phyloP scores from a whole-genome alignment of 192 early-diverging fungal species.

The Helicostylum pulchrum region DNA sequence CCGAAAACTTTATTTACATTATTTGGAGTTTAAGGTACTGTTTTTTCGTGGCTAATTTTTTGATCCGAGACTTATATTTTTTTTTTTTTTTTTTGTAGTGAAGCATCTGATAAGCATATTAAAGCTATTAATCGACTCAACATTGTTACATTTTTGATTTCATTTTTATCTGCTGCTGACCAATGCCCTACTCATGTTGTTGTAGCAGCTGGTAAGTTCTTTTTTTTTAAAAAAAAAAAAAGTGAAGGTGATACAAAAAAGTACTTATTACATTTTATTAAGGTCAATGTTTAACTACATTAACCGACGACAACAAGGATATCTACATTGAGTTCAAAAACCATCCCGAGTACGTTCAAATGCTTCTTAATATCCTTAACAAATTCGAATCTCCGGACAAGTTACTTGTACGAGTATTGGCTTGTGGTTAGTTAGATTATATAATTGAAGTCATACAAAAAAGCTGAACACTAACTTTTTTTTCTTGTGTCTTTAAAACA shows the following conservation, averaged over 20 bases:
- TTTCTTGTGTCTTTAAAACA: slow-evolving; percentile 4
- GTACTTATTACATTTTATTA: slow-evolving; percentile 11
- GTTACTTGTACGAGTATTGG: slow-evolving; percentile 63
- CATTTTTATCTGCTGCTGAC: slow-evolving; percentile 57
- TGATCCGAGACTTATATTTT: no score
- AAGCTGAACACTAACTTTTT: background rate
- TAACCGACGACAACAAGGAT: slow-evolving; percentile 75
- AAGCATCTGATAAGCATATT: slow-evolving; percentile 66
- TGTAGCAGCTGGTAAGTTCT: slow-evolving; percentile 47
- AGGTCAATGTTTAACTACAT: slow-evolving; percentile 79
- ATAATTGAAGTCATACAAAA: no score
- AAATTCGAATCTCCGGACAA: slow-evolving; percentile 49
- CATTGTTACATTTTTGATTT: slow-evolving; percentile 62
- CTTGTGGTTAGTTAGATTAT: slow-evolving; percentile 53
- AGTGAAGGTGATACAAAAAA: background rate
- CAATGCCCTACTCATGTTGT: slow-evolving; percentile 48
- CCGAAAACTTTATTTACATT: slow-evolving; percentile 58
- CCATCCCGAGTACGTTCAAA: slow-evolving; percentile 52
- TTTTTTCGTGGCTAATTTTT: background rate
- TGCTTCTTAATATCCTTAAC: slow-evolving; percentile 48
- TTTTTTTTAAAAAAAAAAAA: background rate
- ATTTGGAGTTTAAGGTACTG: slow-evolving; percentile 47
- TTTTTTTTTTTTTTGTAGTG: slow-evolving; percentile 35
- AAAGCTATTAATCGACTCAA: slow-evolving; percentile 61
- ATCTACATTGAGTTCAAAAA: slow-evolving; percentile 54